Base-by-base conservation (phyloP, 768 basidiomycete genomes). In the Phylloporus arenicola region DNA sequence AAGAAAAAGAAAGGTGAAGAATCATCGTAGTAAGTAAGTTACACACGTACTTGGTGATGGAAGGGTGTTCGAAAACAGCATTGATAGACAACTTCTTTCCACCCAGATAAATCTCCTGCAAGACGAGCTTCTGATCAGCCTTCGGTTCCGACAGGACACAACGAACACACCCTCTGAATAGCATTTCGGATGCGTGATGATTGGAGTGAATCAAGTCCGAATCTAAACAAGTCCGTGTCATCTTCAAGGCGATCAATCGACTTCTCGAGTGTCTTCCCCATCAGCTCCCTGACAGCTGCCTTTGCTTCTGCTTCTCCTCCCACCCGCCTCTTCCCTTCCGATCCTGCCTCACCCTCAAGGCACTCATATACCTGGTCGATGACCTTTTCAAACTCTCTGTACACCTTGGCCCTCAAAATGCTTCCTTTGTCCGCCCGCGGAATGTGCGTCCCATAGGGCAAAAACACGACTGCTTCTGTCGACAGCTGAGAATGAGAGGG, bases 141-240 rank as follows among this genome's bases (percentile, higher is more conserved):
- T 29, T 29, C 27, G 9, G 27, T 6, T 29, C 9, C 27, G 9
- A 29, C 48, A 67, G 66, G 12, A 19, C 70, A 42, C 12, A 4
- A 29, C 27, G 8, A 29, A 44, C 53, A 25, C 33, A 71, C 72
- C 58, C 75, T 75, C 55, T 74, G 74, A 37, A 72, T 60, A 2
- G 65, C 63, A 57, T 81, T 82, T 20, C 78, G 61, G 25, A 82
- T 72, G 17, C 77, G 64, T 4, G 75, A 74, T 11, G 75, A 76
- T 51, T 79, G 75, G 19, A 81, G 56, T 10, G 79, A 79, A 58
- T 82, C 78, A 27, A 82, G 68, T 22, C 81, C 81, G 42, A 74
- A 78, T 0, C 71, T 58, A 35, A 75, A 75, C 25, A 75, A 43
- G 47, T 79, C 77, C 22, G 69, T 70, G n/a, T 64, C 57, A 31